These are phyloP conservation scores for Boletus mariae DNA, from an alignment of 1,284 basidiomycete genomes.

Conservation along the genomic window DNA sequence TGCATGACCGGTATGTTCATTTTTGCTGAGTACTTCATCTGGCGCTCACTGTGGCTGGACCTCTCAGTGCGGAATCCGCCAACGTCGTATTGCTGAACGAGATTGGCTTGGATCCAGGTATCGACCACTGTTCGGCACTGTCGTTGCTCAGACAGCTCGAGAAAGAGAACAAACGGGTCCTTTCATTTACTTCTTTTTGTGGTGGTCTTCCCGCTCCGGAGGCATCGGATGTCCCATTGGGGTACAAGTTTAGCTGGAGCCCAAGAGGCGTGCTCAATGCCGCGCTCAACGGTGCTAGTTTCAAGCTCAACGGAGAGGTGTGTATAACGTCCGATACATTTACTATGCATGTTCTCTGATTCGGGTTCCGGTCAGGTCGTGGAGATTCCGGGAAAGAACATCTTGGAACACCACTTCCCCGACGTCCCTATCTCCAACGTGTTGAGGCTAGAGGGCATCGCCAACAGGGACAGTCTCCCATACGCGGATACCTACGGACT, in stretches of 20 bases:
- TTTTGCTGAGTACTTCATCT: not conserved
- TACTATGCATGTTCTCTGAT: not conserved
- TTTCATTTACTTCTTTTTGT: conserved; percentile 90
- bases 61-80: conserved; percentile 57
- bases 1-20: conserved; percentile 57
- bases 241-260: conserved; percentile 96
- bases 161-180: conserved; percentile 57
- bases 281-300: conserved; percentile 75
- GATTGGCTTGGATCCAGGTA: conserved; percentile 93
- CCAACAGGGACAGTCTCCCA: conserved; percentile 83
- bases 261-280: conserved; percentile 86
- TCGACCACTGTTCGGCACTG: conserved; percentile 91
- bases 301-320: conserved; percentile 57
- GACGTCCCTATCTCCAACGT: conserved; percentile 65
- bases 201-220: conserved; percentile 89
- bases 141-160: conserved; percentile 64
- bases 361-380: conserved; percentile 36
- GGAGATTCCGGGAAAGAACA: conserved; percentile 50
- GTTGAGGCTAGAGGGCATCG: conserved; percentile 79
- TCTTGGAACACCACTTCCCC: conserved; percentile 62
- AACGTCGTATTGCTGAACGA: conserved; percentile 85
- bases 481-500: conserved; percentile 78
- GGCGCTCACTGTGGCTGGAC: not conserved
- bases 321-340: conserved; percentile 3
- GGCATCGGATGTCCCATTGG: conserved; percentile 60